phyloP scores from a whole-genome alignment of 1,139 yeast genomes.

The Taphrina communis region DNA sequence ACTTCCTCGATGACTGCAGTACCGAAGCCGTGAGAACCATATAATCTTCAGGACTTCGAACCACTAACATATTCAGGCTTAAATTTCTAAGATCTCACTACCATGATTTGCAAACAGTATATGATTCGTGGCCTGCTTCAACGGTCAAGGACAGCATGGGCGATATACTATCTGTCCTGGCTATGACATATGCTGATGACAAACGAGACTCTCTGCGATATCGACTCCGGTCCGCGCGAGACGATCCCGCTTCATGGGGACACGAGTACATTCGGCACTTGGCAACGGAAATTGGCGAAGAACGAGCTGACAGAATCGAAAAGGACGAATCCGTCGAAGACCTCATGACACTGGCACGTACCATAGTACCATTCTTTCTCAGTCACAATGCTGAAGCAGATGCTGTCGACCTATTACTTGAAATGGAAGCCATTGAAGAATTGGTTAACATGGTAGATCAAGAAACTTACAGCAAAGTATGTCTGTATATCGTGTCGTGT shows the following conservation, averaged over 20 bases:
- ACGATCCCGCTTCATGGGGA: constrained; percentile 87
- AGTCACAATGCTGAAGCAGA: constrained; percentile 98
- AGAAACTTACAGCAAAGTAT: constrained; percentile 82
- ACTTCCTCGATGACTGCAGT: constrained; percentile 99
- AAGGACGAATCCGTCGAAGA: constrained; percentile 53
- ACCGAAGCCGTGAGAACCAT: constrained; percentile 70
- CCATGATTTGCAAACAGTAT: constrained; percentile 66
- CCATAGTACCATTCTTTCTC: constrained; percentile 86
- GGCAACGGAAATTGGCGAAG: constrained; percentile 92
- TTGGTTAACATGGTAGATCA: constrained; percentile 84
- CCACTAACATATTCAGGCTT: constrained; percentile 51
- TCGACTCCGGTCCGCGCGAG: constrained; percentile 67
- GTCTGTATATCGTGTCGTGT: constrained; percentile 86
- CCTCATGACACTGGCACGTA: constrained; percentile 69
- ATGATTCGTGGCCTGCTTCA: constrained; percentile 66
- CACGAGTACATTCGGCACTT: constrained; percentile 96
- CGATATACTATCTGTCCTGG: constrained; percentile 88
- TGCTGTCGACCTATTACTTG: constrained; percentile 90
- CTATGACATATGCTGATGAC: constrained; percentile 91
- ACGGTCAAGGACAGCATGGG: constrained; percentile 57
- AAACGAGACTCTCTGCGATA: constrained; percentile 80
- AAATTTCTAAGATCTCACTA: constrained; percentile 92
- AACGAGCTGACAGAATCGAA: constrained; percentile 66
- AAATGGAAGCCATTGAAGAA: constrained; percentile 83
- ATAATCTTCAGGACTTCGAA: background rate